phyloP scores from a whole-genome alignment of 2,329 filamentous ascomycete species.

The Emmonsia crescens region DNA sequence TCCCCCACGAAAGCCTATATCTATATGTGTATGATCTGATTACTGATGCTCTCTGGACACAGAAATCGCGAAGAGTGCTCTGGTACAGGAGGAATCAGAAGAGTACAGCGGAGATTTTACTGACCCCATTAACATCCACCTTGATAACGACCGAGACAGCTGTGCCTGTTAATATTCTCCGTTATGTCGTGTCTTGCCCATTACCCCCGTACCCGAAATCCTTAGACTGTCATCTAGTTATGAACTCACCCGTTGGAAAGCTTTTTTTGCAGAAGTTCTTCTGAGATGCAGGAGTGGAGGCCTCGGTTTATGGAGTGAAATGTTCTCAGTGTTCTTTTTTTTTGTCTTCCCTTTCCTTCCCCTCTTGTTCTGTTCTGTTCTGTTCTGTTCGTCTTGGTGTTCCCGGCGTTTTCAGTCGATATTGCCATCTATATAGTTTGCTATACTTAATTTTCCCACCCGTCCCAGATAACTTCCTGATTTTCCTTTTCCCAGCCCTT shows the following conservation, averaged over 20 bases:
- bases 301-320: background rate
- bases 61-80: conserved; percentile 94
- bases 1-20: conserved; percentile 7
- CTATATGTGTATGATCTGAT: conserved; percentile 1
- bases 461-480: background rate
- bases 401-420: background rate
- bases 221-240: background rate
- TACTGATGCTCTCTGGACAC: conserved; percentile 4
- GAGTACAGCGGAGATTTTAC: conserved; percentile 97
- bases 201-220: background rate
- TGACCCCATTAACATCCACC: conserved; percentile 95
- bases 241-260: background rate
- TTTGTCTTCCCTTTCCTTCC: background rate
- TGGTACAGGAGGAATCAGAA: conserved; percentile 93
- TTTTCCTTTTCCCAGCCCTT: background rate
- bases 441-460: background rate
- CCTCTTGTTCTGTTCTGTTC: background rate
- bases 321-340: background rate
- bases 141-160: conserved; percentile 84
- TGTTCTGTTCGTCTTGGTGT: background rate
- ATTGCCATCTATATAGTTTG: background rate
- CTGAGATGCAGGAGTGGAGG: background rate
- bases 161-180: conserved; percentile 66
- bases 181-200: background rate
- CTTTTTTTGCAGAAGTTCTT: background rate